Conservation (phyloP, 441 rosid genomes). For the Hura crepitans region DNA sequence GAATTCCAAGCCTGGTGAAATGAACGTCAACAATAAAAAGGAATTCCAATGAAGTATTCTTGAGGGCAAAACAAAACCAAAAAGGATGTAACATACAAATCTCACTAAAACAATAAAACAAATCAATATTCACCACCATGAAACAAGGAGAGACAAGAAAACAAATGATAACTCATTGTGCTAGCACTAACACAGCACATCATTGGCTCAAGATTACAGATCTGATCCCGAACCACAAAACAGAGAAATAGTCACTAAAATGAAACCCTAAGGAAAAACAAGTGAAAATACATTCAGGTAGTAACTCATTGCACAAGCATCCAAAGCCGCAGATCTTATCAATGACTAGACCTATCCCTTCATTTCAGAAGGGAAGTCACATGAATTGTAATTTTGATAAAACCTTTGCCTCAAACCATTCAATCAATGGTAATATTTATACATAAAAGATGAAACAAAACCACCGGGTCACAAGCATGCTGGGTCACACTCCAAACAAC, state of each 20-base stretch:
- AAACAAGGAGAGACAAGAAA: background rate
- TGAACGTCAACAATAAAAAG: background rate
- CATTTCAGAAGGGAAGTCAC: background rate
- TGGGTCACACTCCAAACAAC: background rate
- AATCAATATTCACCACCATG: background rate
- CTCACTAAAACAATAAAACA: background rate
- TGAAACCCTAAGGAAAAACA: background rate
- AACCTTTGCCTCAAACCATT: background rate
- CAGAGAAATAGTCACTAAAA: background rate
- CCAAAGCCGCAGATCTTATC: background rate
- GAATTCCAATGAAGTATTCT: background rate
- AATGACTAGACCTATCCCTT: background rate
- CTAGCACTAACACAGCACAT: no score
- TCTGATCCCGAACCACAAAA: background rate
- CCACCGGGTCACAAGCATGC: background rate
- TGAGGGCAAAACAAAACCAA: background rate
- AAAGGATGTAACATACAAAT: background rate
- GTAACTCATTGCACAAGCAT: background rate
- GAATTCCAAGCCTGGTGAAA: constrained; percentile 71
- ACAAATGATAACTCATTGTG: background rate
- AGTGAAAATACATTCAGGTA: background rate
- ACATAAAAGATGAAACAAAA: background rate
- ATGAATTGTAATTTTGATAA: background rate
- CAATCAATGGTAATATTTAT: background rate
- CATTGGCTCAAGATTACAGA: background rate